These are phyloP conservation scores for Pythium diclinum DNA, from an alignment of 352 stramenopile genomes.

Conservation along the genomic window DNA sequence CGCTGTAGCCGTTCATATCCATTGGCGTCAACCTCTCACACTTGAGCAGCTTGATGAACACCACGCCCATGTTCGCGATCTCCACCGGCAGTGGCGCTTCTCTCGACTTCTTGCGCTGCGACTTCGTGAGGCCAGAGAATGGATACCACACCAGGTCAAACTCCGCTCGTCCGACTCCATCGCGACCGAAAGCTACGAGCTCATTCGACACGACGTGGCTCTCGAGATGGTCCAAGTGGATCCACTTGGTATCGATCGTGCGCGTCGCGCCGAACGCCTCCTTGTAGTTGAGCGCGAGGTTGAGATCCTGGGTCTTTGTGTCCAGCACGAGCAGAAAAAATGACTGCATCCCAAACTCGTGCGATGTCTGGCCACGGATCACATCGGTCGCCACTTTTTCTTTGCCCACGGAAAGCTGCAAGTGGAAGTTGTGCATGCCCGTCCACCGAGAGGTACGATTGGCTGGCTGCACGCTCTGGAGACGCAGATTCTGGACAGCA, in stretches of 20 bases:
- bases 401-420: constrained; percentile 33
- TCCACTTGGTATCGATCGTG: constrained; percentile 44
- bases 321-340: constrained; percentile 40
- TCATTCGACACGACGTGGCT: constrained; percentile 32
- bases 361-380: constrained; percentile 26
- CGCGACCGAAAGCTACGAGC: constrained; percentile 35
- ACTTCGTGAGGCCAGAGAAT: constrained; percentile 29
- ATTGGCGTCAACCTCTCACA: constrained; percentile 40
- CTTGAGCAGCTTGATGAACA: constrained; percentile 44
- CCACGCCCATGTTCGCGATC: constrained; percentile 36
- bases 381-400: constrained; percentile 30
- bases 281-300: constrained; percentile 38
- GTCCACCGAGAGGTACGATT: constrained; percentile 35
- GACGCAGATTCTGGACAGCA: constrained; percentile 32
- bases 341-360: constrained; percentile 29
- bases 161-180: constrained; percentile 34
- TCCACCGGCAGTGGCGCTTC: constrained; percentile 34
- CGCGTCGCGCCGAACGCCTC: constrained; percentile 32
- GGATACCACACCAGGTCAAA: constrained; percentile 46
- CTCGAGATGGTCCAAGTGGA: constrained; percentile 41
- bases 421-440: constrained; percentile 33
- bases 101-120: constrained; percentile 24
- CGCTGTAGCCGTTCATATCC: constrained; percentile 42
- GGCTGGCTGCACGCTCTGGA: constrained; percentile 29
- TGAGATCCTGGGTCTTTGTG: constrained; percentile 42